A percentile compares a stretch with the other conserved stretches of the same genome.
These are phyloP conservation scores for Diospyros lotus DNA, from an alignment of 148 eudicot species.

Conservation along the genomic window DNA sequence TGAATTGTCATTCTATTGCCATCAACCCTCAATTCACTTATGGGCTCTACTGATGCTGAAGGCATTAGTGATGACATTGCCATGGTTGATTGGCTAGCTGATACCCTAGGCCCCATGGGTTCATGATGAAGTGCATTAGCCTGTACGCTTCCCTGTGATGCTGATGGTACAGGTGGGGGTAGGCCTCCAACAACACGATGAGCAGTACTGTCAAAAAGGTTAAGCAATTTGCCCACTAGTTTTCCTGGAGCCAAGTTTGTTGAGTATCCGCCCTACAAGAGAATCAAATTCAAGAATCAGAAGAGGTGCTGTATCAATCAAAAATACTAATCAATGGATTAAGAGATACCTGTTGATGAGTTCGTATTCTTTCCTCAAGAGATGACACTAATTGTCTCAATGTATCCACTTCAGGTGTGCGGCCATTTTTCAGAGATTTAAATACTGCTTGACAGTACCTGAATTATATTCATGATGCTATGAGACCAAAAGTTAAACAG, in stretches of 20 bases:
- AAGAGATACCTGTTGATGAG: conserved; percentile 60
- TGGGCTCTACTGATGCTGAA: conserved; percentile 53
- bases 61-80: conserved; percentile 67
- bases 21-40: conserved; percentile 49
- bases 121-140: conserved; percentile 36
- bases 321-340: not conserved
- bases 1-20: conserved; percentile 35
- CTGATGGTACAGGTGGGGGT: conserved; percentile 56
- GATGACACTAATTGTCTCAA: conserved; percentile 52
- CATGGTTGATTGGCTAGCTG: conserved; percentile 70
- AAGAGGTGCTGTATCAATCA: not conserved
- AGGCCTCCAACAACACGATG: conserved; percentile 75
- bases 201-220: conserved; percentile 64
- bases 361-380: conserved; percentile 66
- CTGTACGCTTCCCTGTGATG: conserved; percentile 29
- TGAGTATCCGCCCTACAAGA: conserved; percentile 63
- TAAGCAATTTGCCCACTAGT: conserved; percentile 58
- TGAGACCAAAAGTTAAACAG: conserved; percentile 12
- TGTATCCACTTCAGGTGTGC: conserved; percentile 57
- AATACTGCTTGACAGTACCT: conserved; percentile 70
- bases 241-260: conserved; percentile 60
- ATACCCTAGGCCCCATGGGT: conserved; percentile 39
- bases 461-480: conserved; percentile 20
- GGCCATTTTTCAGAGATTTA: conserved; percentile 56
- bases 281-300: not conserved